A percentile compares a stretch with the other conserved stretches of the same genome.
These are phyloP conservation scores for Fusarium lyarnte DNA, from an alignment of 2,329 filamentous ascomycete species.

Conservation along the genomic window DNA sequence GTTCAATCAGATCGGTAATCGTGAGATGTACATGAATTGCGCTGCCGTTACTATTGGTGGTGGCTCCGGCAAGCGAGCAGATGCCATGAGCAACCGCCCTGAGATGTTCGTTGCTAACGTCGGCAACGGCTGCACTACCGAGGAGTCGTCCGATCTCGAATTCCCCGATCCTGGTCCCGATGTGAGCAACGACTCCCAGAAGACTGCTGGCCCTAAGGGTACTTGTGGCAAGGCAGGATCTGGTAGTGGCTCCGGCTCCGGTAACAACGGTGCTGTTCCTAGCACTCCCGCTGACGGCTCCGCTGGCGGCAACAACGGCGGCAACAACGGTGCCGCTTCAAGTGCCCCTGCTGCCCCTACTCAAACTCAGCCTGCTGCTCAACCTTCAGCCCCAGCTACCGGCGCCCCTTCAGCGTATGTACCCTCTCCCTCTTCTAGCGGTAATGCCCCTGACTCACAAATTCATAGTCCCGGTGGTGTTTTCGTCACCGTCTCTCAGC, in stretches of 20 bases:
- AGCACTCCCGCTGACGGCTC: slow-evolving; percentile 18
- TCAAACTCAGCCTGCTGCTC: slow-evolving; percentile 25
- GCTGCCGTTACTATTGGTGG: slow-evolving; percentile 71
- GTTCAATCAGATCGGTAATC: slow-evolving; percentile 80
- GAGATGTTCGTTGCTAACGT: slow-evolving; percentile 78
- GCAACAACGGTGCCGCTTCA: slow-evolving; percentile 14
- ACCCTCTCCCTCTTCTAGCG: slow-evolving; percentile 8
- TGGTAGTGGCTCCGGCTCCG: slow-evolving; percentile 17
- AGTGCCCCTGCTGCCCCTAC: slow-evolving; percentile 30
- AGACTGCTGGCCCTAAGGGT: slow-evolving; percentile 50
- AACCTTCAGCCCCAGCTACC: slow-evolving; percentile 20
- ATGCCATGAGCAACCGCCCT: slow-evolving; percentile 66
- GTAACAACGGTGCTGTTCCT: slow-evolving; percentile 9
- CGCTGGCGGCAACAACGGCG: slow-evolving; percentile 7
- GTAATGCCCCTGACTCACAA: slow-evolving; percentile 25
- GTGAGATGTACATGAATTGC: slow-evolving; percentile 91
- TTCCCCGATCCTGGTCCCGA: slow-evolving; percentile 74
- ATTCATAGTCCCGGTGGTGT: slow-evolving; percentile 54
- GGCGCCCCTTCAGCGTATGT: slow-evolving; percentile 43
- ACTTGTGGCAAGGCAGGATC: slow-evolving; percentile 46
- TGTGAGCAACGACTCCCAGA: slow-evolving; percentile 53
- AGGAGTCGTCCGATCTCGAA: slow-evolving; percentile 65
- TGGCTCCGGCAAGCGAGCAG: slow-evolving; percentile 47
- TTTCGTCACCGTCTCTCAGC: slow-evolving; percentile 50
- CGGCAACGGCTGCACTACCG: slow-evolving; percentile 66